These are phyloP conservation scores for Pichia exigua DNA, from an alignment of 805 yeast species.

Conservation along the genomic window DNA sequence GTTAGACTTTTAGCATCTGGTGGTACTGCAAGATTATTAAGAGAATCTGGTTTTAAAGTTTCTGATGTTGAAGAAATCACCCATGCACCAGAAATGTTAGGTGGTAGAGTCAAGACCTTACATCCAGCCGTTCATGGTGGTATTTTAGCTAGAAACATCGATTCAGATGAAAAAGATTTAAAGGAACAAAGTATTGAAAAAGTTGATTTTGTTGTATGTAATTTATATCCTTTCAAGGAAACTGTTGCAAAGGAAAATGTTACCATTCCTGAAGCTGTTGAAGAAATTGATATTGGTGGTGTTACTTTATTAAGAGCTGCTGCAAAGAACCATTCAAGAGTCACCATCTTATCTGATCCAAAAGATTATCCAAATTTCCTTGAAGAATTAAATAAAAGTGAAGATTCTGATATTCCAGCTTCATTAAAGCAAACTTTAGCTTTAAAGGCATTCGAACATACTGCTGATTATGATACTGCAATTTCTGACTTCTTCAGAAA, in stretches of 20 bases:
- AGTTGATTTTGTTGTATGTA: conserved; percentile 95
- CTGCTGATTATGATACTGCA: conserved; percentile 94
- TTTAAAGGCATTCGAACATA: conserved; percentile 94
- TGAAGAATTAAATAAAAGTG: conserved; percentile 49
- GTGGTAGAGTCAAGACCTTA: conserved; percentile 96
- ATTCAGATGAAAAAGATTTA: conserved; percentile 83
- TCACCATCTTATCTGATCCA: conserved; percentile 92
- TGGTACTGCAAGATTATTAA: conserved; percentile 88
- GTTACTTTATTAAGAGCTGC: conserved; percentile 97
- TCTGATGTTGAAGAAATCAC: conserved; percentile 93
- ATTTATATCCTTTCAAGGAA: conserved; percentile 96
- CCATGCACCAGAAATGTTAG: conserved; percentile 98
- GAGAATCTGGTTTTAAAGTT: conserved; percentile 97
- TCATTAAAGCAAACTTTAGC: conserved; percentile 79
- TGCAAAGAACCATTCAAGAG: conserved; percentile 96
- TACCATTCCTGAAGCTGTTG: conserved; percentile 95
- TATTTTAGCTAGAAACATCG: conserved; percentile 89
- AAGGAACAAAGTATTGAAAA: conserved; percentile 85
- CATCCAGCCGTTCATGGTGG: conserved; percentile 99
- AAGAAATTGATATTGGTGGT: conserved; percentile 97
- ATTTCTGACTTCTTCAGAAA: conserved; percentile 97
- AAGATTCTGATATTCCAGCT: conserved; percentile 56
- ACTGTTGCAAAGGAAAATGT: conserved; percentile 93
- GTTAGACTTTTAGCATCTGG: conserved; percentile 95
- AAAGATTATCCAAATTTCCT: conserved; percentile 82